Evolutionary conservation across 2,329 filamentous ascomycete genomes (phyloP).

Genomic region (Pseudogymnoascus sp.): DNA sequence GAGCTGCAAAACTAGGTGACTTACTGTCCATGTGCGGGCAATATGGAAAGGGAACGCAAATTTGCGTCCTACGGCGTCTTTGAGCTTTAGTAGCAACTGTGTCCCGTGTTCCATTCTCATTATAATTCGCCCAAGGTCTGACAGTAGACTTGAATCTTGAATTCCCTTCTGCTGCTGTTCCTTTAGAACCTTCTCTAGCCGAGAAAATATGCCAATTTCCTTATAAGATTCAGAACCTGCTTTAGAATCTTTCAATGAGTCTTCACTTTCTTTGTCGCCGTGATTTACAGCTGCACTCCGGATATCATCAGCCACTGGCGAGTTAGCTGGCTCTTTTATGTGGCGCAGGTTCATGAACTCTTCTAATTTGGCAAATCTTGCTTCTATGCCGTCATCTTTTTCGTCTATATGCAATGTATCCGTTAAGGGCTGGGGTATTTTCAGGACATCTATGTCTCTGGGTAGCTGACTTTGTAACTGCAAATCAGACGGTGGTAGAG

Average conservation of each 20-base stretch:
- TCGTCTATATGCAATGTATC: not conserved
- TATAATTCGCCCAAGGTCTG: slow-evolving; percentile 22
- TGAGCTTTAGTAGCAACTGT: slow-evolving; percentile 70
- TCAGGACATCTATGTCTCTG: not conserved
- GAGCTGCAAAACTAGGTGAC: not conserved
- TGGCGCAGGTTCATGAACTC: not conserved
- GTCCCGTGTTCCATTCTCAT: slow-evolving; percentile 33
- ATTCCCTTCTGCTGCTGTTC: not conserved
- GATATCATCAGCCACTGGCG: not conserved
- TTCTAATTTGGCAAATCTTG: not conserved
- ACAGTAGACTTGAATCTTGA: slow-evolving; percentile 23
- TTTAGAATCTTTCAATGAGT: not conserved
- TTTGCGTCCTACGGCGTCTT: slow-evolving; percentile 82
- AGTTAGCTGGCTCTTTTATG: not conserved
- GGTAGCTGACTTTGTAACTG: not conserved
- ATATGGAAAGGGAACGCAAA: slow-evolving; percentile 82
- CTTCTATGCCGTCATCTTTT: not conserved
- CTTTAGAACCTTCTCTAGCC: not conserved
- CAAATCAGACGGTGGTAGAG: not conserved
- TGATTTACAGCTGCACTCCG: not conserved
- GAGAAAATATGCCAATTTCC: not conserved
- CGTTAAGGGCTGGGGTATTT: not conserved
- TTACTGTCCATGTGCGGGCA: slow-evolving; percentile 60
- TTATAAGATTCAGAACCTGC: not conserved
- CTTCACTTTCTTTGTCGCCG: not conserved